Percentiles rank a stretch among this genome's conserved stretches.
phyloP scores from a whole-genome alignment of 2,329 filamentous ascomycete species.

The Aspergillus tubingensis region DNA sequence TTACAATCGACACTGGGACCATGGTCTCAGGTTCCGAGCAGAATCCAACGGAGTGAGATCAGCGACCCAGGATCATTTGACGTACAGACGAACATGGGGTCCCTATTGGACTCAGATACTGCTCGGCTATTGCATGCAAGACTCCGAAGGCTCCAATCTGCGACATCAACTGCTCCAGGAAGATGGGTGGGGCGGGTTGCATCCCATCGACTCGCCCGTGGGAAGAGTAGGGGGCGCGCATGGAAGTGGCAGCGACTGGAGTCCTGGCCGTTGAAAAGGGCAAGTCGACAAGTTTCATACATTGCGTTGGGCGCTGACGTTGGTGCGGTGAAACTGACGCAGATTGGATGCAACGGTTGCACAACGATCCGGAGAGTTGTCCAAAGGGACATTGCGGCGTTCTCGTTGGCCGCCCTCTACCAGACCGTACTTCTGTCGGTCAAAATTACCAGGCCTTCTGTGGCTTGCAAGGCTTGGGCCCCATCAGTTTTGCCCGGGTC shows the following conservation, averaged over 20 bases:
- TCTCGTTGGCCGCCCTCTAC: conserved; percentile 16
- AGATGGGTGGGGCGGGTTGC: conserved; percentile 3
- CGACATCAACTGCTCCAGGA: conserved; percentile 1
- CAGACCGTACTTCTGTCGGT: conserved; percentile 5
- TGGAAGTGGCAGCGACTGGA: conserved; percentile 1
- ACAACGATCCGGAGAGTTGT: conserved; percentile 13
- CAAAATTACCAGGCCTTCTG: conserved; percentile 6
- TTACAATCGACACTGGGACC: conserved; percentile 1
- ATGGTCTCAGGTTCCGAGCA: conserved; percentile 9
- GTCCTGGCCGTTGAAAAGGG: conserved; percentile 5
- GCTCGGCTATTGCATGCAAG: conserved; percentile 2
- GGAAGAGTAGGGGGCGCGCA: background rate
- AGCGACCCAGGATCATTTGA: conserved; percentile 11
- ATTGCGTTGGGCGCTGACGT: conserved; percentile 7
- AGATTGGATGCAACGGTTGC: conserved; percentile 23
- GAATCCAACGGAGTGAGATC: conserved; percentile 4
- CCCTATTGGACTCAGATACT: conserved; percentile 6
- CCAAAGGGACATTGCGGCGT: conserved; percentile 10
- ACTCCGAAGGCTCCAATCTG: background rate
- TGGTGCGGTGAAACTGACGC: conserved; percentile 15
- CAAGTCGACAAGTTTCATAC: conserved; percentile 9
- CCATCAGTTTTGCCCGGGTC: conserved; percentile 9
- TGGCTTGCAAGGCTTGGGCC: conserved; percentile 14
- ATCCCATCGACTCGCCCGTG: background rate
- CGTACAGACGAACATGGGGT: conserved; percentile 7